phyloP scores from a whole-genome alignment of 169 alveolate genomes.

The Plasmodium malariae region DNA sequence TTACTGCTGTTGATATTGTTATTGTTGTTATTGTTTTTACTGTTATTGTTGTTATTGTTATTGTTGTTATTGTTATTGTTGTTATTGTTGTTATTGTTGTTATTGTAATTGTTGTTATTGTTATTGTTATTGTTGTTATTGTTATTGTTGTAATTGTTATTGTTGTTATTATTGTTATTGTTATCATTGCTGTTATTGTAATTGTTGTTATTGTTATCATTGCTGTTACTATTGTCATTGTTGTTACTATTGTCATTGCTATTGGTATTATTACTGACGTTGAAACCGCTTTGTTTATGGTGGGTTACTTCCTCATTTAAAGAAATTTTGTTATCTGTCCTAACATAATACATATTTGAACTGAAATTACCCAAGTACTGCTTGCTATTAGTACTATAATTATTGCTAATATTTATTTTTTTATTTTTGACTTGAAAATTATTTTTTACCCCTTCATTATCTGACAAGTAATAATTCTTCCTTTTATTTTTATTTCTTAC shows the following conservation, averaged over 20 bases:
- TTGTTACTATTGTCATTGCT: not conserved
- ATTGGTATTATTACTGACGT: not conserved
- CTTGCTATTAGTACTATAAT: not conserved
- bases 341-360: not conserved
- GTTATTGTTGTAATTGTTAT: not conserved
- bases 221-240: not conserved
- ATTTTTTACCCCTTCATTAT: not conserved
- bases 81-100: not conserved
- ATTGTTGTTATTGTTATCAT: not conserved
- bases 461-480: slow-evolving; percentile 2
- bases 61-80: not conserved
- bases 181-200: not conserved
- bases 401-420: slow-evolving; percentile 3
- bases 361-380: not conserved
- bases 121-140: slow-evolving; percentile 1
- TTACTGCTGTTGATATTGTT: not conserved
- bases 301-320: not conserved
- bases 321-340: not conserved
- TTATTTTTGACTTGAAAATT: slow-evolving; percentile 26
- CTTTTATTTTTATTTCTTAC: not conserved
- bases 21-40: not conserved
- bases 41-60: not conserved
- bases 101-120: not conserved
- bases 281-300: not conserved
- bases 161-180: not conserved